Conservation (phyloP, 768 basidiomycete species). For the Cubamyces sp. region DNA sequence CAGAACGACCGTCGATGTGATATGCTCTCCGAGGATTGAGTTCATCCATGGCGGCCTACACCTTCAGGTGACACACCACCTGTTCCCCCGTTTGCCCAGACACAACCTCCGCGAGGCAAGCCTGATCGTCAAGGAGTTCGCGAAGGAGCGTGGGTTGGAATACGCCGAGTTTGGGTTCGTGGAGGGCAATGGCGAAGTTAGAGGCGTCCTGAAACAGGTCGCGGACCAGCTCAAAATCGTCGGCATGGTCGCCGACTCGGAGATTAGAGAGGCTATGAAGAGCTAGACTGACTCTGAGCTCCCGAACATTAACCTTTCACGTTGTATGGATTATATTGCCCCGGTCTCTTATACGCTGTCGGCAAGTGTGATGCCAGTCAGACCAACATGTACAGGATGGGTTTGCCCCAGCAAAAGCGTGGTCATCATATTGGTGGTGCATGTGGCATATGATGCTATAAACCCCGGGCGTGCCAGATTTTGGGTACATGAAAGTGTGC, state of each 20-base stretch:
- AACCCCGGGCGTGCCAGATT: conserved; percentile 39
- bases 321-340: not conserved
- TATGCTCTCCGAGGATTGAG: conserved; percentile 79
- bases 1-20: conserved; percentile 96
- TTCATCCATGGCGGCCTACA: conserved; percentile 98
- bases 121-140: conserved; percentile 83
- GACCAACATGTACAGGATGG: not conserved
- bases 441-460: conserved; percentile 41
- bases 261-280: conserved; percentile 68
- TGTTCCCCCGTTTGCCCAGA: conserved; percentile 93
- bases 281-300: not conserved
- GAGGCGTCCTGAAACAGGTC: conserved; percentile 80
- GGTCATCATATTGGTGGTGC: conserved; percentile 35
- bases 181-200: conserved; percentile 82
- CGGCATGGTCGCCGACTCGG: conserved; percentile 76
- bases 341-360: too few species aligned
- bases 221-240: conserved; percentile 88
- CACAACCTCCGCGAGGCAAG: conserved; percentile 90
- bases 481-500: conserved; percentile 39
- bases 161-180: conserved; percentile 94
- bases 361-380: not conserved
- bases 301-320: too few species aligned
- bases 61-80: conserved; percentile 95
- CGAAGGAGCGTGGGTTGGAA: conserved; percentile 78
- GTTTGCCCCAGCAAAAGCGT: conserved; percentile 15